Conservation (phyloP, 345 rosid genomes). For the Boechera divaricarpa region DNA sequence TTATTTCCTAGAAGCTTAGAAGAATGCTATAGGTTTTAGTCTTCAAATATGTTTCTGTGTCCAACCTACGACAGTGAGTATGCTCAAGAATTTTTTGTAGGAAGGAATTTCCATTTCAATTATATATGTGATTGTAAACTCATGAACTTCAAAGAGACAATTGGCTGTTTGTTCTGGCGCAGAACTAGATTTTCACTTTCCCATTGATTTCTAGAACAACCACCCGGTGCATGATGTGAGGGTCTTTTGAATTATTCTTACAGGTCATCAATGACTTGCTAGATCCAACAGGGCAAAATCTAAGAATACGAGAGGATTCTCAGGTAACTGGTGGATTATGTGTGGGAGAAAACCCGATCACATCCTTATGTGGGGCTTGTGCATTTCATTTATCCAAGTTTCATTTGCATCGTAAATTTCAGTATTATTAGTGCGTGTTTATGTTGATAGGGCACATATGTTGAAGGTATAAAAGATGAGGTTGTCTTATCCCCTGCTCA, state of each 20-base stretch:
- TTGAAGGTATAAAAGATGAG: constrained; percentile 95
- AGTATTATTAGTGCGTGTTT: constrained; percentile 36
- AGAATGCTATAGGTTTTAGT: constrained; percentile 30
- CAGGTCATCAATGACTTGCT: constrained; percentile 97
- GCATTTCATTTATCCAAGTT: constrained; percentile 24
- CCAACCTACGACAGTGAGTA: constrained; percentile 9
- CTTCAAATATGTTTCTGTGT: background rate
- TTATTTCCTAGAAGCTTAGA: constrained; percentile 30
- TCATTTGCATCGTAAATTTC: constrained; percentile 30
- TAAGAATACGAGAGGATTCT: constrained; percentile 86
- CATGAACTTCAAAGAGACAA: constrained; percentile 17
- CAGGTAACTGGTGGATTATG: constrained; percentile 59
- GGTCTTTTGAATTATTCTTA: constrained; percentile 7
- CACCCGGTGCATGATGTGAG: constrained; percentile 20
- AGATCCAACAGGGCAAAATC: constrained; percentile 87
- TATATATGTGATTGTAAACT: constrained; percentile 10
- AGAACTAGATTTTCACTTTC: constrained; percentile 10
- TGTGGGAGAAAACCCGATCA: background rate
- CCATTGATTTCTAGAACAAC: constrained; percentile 7
- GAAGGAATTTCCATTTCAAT: constrained; percentile 1
- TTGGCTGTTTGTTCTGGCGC: constrained; percentile 9
- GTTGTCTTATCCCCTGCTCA: constrained; percentile 97
- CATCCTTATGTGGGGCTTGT: constrained; percentile 19
- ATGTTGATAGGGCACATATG: constrained; percentile 77
- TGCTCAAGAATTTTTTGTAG: constrained; percentile 1